Evolutionary conservation across 345 rosid genomes (phyloP).

Genomic region (Eucalyptus polybractea): DNA sequence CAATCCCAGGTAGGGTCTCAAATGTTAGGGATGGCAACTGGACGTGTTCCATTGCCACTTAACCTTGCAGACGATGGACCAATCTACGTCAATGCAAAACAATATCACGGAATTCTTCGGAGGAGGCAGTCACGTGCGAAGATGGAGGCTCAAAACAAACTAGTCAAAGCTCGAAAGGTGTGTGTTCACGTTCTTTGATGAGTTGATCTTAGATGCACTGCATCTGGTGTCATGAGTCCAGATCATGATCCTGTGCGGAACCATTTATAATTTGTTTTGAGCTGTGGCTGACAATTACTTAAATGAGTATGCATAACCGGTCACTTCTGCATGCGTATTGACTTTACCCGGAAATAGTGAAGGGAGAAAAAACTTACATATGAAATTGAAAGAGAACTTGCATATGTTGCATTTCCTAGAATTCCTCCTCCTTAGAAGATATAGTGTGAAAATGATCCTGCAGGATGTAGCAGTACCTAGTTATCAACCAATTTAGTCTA

Average conservation of each 20-base stretch:
- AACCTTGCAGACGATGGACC: slow-evolving; percentile 29
- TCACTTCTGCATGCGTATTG: neutral
- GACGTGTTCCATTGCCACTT: slow-evolving; percentile 30
- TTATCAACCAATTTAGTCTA: neutral
- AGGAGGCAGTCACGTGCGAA: slow-evolving; percentile 43
- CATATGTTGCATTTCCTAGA: neutral
- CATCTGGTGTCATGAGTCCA: neutral
- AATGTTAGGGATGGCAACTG: slow-evolving; percentile 8
- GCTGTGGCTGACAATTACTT: neutral
- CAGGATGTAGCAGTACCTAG: neutral
- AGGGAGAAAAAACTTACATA: neutral
- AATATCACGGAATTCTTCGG: slow-evolving; percentile 38
- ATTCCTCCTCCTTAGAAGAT: neutral
- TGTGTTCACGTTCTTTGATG: neutral
- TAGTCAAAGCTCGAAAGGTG: slow-evolving; percentile 31
- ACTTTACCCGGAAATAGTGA: neutral
- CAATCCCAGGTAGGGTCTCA: slow-evolving; percentile 21
- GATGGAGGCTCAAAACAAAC: slow-evolving; percentile 37
- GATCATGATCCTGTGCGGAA: neutral
- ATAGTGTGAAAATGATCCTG: neutral
- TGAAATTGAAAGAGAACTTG: neutral
- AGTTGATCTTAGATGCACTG: neutral
- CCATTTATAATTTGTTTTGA: neutral
- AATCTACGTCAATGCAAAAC: slow-evolving; percentile 40
- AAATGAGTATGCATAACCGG: neutral